Conservation (phyloP, 371 early-diverging fungal species). For the Nosema granulosis region DNA sequence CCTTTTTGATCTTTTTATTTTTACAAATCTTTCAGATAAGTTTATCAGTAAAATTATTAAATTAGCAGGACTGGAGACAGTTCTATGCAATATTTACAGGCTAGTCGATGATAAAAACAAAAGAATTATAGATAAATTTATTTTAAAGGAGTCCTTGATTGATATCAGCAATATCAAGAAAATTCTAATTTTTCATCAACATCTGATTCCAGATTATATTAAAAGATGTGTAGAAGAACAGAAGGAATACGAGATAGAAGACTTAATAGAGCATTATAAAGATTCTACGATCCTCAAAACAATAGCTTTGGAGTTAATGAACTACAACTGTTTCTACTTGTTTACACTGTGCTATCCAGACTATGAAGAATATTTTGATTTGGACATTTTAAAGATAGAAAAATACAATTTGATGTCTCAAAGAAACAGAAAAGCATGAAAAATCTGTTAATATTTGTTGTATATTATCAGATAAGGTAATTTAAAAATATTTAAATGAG, state of each 20-base stretch:
- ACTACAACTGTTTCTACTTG: conserved; percentile 17
- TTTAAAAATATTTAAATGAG: too few relatives aligned
- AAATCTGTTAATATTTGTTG: too few relatives aligned
- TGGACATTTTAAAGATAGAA: conserved; percentile 12
- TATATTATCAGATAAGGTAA: too few relatives aligned
- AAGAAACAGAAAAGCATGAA: conserved; percentile 5
- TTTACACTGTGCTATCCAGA: conserved; percentile 23
- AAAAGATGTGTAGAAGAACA: conserved; percentile 14
- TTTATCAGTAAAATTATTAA: background rate
- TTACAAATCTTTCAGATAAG: background rate
- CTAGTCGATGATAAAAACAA: conserved; percentile 23
- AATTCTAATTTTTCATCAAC: conserved; percentile 20
- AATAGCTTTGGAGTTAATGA: background rate
- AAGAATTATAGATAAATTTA: background rate
- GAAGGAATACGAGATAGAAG: conserved; percentile 29
- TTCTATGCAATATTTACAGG: conserved; percentile 29
- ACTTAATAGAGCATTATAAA: conserved; percentile 25
- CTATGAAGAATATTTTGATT: conserved; percentile 8
- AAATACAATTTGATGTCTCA: conserved; percentile 28
- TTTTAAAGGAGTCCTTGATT: background rate
- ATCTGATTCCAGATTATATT: conserved; percentile 17
- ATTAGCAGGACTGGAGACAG: conserved; percentile 2
- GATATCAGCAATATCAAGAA: conserved; percentile 10
- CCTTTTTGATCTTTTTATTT: conserved; percentile 22
- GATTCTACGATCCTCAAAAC: conserved; percentile 2